phyloP scores from a whole-genome alignment of 1,284 basidiomycete species.

The Ceratobasidium sp. region DNA sequence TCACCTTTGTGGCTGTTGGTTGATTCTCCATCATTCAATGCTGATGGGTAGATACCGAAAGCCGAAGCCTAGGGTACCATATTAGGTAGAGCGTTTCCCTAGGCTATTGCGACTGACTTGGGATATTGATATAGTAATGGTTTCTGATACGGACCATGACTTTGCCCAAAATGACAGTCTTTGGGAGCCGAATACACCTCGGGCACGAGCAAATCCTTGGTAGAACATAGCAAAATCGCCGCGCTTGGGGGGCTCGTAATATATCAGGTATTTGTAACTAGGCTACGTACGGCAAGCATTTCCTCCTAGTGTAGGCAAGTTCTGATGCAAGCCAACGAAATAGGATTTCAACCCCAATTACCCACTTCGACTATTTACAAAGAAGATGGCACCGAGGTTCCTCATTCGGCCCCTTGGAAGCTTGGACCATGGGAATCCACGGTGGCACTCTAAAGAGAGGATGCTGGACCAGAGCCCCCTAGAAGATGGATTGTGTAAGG shows the following conservation, averaged over 20 bases:
- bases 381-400: neutral
- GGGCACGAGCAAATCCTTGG: too few relatives aligned
- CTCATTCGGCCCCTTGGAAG: neutral
- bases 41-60: neutral
- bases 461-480: neutral
- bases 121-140: neutral
- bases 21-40: too few relatives aligned
- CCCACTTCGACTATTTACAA: neutral
- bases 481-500: neutral
- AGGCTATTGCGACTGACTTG: neutral
- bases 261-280: neutral
- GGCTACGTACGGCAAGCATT: neutral
- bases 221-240: too few relatives aligned
- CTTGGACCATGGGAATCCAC: conserved; percentile 10
- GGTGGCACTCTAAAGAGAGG: neutral
- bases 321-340: neutral
- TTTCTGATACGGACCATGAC: neutral
- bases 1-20: neutral
- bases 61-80: neutral
- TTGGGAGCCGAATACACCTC: too few relatives aligned
- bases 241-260: neutral
- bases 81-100: neutral
- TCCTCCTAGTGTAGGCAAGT: neutral
- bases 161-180: neutral
- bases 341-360: neutral